A percentile compares a stretch with the other conserved stretches of the same genome.
Evolutionary conservation across 345 rosid genomes (phyloP).

Genomic region (Euphorbia lathyris): DNA sequence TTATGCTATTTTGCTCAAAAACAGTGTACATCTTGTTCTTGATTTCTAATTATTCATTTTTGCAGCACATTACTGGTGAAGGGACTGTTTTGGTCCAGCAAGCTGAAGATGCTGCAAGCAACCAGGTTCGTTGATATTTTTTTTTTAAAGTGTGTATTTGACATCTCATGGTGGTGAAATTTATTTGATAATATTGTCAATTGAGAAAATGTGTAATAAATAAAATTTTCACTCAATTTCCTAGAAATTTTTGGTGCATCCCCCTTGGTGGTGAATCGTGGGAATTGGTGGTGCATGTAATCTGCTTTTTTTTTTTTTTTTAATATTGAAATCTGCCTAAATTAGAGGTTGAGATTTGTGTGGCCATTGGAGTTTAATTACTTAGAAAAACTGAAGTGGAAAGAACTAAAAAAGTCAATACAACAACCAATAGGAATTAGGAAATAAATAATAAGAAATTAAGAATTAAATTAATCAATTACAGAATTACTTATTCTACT

Average conservation of each 20-base stretch:
- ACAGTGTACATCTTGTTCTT: slow-evolving; percentile 8
- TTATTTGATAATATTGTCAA: not conserved
- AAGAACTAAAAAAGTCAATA: no score
- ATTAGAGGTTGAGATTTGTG: no score
- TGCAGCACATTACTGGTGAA: slow-evolving; percentile 86
- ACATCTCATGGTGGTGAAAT: slow-evolving; percentile 2
- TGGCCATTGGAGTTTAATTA: no score
- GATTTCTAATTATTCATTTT: slow-evolving; percentile 8
- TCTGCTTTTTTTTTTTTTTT: no score
- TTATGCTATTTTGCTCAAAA: slow-evolving; percentile 17
- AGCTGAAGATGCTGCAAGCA: slow-evolving; percentile 86
- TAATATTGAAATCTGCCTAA: no score
- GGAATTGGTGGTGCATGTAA: no score
- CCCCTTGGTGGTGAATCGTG: not conserved
- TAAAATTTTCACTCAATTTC: not conserved
- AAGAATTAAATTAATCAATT: no score
- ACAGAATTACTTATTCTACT: no score
- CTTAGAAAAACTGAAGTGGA: no score
- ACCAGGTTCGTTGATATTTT: slow-evolving; percentile 43
- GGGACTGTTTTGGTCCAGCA: slow-evolving; percentile 85
- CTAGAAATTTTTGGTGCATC: not conserved
- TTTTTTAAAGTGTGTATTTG: not conserved
- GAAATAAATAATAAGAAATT: no score
- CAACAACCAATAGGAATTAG: no score
- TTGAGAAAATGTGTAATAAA: not conserved